A percentile compares a stretch with the other conserved stretches of the same genome.
Conservation (phyloP, 1,139 yeast genomes). For the Kodamaea ohmeri region DNA sequence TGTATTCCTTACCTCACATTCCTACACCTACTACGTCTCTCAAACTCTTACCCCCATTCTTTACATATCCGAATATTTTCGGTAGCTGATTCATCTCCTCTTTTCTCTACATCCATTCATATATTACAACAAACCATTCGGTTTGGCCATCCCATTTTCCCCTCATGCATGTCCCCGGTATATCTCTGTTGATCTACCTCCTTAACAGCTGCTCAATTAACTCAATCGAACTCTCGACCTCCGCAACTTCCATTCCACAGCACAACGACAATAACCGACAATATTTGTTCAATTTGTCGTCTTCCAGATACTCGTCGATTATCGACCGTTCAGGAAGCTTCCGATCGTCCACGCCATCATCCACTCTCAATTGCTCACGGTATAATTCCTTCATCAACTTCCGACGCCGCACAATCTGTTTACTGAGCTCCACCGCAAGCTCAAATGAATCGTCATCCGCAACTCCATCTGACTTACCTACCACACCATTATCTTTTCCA, state of each 20-base stretch:
- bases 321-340: constrained; percentile 11
- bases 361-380: constrained; percentile 24
- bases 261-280: constrained; percentile 43
- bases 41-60: too few relatives aligned
- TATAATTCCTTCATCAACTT: constrained; percentile 20
- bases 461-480: background rate
- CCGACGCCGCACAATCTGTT: constrained; percentile 24
- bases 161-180: background rate
- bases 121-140: too few relatives aligned
- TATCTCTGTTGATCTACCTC: constrained; percentile 9
- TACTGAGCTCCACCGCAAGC: constrained; percentile 22
- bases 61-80: too few relatives aligned
- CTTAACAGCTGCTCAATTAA: constrained; percentile 41
- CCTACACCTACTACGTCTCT: too few relatives aligned
- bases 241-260: constrained; percentile 44
- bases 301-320: constrained; percentile 28
- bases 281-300: constrained; percentile 41
- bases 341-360: constrained; percentile 3
- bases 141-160: too few relatives aligned
- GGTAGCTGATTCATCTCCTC: background rate
- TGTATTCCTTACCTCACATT: too few relatives aligned
- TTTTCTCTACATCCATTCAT: background rate
- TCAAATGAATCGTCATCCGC: constrained; percentile 15
- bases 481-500: constrained; percentile 2
- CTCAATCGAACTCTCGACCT: constrained; percentile 43